Evolutionary conservation across 2,329 filamentous ascomycete genomes (phyloP).

Genomic region (Ophiostoma triangulosporum): DNA sequence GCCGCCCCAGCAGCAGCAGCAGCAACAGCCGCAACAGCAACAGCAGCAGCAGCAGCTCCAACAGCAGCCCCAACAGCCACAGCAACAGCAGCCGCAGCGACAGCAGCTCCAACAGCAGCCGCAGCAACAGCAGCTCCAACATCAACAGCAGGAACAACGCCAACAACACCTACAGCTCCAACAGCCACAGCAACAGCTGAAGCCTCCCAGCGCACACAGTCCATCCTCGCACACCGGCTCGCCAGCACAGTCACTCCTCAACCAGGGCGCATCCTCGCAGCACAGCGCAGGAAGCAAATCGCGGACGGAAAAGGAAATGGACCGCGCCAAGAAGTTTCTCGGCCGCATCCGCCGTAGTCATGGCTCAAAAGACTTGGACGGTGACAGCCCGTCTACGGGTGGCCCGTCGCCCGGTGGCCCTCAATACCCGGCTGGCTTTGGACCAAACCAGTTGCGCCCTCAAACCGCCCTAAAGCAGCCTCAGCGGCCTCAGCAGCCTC

Average conservation of each 20-base stretch:
- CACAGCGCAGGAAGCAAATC: not conserved
- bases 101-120: no score
- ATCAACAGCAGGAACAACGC: no score
- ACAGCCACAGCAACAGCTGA: no score
- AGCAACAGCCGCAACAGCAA: slow-evolving; percentile 1
- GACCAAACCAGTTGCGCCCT: not conserved
- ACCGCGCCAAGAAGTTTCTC: slow-evolving; percentile 15
- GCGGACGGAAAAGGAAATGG: slow-evolving; percentile 14
- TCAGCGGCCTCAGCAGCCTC: not conserved
- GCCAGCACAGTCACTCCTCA: slow-evolving; percentile 6
- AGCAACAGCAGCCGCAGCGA: no score
- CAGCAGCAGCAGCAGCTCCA: no score
- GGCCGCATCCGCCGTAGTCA: slow-evolving; percentile 8
- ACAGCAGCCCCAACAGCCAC: no score
- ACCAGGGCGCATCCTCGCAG: not conserved
- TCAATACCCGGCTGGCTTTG: slow-evolving; percentile 10
- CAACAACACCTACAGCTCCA: no score
- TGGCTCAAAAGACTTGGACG: slow-evolving; percentile 8
- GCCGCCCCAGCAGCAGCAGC: slow-evolving; percentile 1
- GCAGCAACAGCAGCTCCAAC: no score
- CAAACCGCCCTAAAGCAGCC: not conserved
- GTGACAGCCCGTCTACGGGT: slow-evolving; percentile 4
- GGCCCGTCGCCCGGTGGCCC: slow-evolving; percentile 18
- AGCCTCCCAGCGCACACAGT: slow-evolving; percentile 6
- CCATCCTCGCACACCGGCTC: not conserved